Percentiles rank a stretch among this genome's conserved stretches.
Evolutionary conservation across 2,329 filamentous ascomycete species (phyloP).

Genomic region (Curvularia eragrostidis): DNA sequence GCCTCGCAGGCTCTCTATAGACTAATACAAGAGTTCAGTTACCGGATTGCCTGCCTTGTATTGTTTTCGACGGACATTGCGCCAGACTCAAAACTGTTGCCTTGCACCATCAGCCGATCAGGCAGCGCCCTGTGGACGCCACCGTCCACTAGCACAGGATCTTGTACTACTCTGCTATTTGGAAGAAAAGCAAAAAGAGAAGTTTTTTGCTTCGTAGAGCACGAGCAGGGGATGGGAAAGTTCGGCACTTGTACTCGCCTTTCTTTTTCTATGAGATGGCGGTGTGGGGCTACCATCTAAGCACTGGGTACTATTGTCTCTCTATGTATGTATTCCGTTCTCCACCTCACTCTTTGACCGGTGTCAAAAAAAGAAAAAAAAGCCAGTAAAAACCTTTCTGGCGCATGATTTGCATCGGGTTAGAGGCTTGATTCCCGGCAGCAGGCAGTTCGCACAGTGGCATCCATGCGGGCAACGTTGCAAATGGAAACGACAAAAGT

Average conservation of each 20-base stretch:
- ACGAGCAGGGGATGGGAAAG: not conserved
- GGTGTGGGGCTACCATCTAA: not conserved
- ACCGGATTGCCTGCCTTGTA: not conserved
- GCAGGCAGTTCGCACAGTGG: not conserved
- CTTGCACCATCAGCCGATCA: not conserved
- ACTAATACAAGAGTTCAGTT: not conserved
- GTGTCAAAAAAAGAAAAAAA: not conserved
- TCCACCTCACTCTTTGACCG: not conserved
- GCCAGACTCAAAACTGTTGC: not conserved
- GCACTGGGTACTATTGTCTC: not conserved
- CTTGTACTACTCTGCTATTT: not conserved
- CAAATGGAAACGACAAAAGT: not conserved
- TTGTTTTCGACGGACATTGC: not conserved
- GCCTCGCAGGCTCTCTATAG: not conserved
- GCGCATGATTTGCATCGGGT: not conserved
- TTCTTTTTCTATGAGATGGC: not conserved
- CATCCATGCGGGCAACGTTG: not conserved
- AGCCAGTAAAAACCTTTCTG: not conserved
- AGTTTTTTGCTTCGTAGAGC: not conserved
- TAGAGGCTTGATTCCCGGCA: not conserved
- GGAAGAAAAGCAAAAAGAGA: not conserved
- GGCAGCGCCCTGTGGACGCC: not conserved
- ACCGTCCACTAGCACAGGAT: slow-evolving; percentile 1
- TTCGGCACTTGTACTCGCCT: not conserved
- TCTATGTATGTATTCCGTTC: not conserved